phyloP scores from a whole-genome alignment of 108 stramenopile genomes.

The Pelagomonas calceolata region DNA sequence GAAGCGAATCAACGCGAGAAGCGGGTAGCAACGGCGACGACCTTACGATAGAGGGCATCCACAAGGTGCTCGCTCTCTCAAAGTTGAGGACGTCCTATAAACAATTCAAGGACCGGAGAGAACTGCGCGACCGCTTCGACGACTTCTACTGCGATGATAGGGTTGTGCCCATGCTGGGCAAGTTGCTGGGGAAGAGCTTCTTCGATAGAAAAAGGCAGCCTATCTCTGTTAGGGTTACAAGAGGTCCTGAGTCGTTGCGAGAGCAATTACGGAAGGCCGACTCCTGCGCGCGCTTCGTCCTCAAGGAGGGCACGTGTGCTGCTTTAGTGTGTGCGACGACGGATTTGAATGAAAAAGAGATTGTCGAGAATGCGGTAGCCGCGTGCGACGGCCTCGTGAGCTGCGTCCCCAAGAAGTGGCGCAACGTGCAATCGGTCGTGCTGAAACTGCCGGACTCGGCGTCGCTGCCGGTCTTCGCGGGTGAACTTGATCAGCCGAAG shows the following conservation, averaged over 20 bases:
- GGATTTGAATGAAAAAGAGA: constrained; percentile 18
- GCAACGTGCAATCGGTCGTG: constrained; percentile 1
- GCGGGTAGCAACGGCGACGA: too few relatives aligned
- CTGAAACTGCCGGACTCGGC: background rate
- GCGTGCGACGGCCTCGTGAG: background rate
- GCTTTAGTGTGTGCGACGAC: constrained; percentile 20
- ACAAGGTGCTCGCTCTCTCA: constrained; percentile 23
- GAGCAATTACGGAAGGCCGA: constrained; percentile 1
- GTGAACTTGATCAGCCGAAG: too few relatives aligned
- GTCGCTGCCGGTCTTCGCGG: constrained; percentile 7
- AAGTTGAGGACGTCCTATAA: constrained; percentile 24
- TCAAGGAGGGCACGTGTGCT: constrained; percentile 21
- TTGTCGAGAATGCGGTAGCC: constrained; percentile 17
- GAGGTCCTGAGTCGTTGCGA: background rate
- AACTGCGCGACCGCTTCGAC: constrained; percentile 21
- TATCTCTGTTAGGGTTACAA: constrained; percentile 14
- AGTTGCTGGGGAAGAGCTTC: constrained; percentile 31
- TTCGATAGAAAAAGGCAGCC: constrained; percentile 28
- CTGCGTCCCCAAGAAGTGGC: background rate
- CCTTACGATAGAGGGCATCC: background rate
- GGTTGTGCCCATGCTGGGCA: constrained; percentile 35
- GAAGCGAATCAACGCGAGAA: too few relatives aligned
- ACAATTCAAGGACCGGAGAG: constrained; percentile 21
- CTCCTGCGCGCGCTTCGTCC: constrained; percentile 16
- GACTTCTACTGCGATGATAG: constrained; percentile 35